These are phyloP conservation scores for Penicillium palitans DNA, from an alignment of 2,329 filamentous ascomycete genomes.

Conservation along the genomic window DNA sequence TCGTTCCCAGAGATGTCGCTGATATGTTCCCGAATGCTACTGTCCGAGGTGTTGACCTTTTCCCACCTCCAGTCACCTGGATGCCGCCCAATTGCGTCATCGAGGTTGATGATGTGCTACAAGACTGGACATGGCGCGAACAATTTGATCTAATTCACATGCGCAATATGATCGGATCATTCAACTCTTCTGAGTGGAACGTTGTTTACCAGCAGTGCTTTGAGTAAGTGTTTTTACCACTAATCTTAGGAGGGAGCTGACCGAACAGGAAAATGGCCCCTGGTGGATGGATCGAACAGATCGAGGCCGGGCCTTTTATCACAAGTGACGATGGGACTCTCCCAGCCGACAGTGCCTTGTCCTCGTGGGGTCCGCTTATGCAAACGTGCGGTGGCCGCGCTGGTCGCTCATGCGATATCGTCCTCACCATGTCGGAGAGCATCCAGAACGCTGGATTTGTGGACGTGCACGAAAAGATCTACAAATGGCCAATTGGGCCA, in stretches of 20 bases:
- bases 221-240: conserved; percentile 11
- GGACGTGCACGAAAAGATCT: conserved; percentile 33
- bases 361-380: conserved; percentile 18
- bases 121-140: conserved; percentile 26
- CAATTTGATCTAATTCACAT: conserved; percentile 30
- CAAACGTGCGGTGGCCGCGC: conserved; percentile 21
- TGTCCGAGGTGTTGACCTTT: conserved; percentile 29
- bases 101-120: conserved; percentile 29
- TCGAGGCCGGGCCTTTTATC: conserved; percentile 17
- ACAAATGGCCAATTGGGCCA: conserved; percentile 33
- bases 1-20: conserved; percentile 18
- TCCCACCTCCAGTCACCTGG: conserved; percentile 25
- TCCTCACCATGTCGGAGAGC: conserved; percentile 25
- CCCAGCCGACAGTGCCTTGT: conserved; percentile 16
- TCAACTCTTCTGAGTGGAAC: conserved; percentile 18
- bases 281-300: conserved; percentile 26
- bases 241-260: too few species aligned
- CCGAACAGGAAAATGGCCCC: conserved; percentile 18
- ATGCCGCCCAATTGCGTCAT: conserved; percentile 32
- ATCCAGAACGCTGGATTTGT: conserved; percentile 35
- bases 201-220: conserved; percentile 19
- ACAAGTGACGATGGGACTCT: conserved; percentile 20
- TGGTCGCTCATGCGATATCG: conserved; percentile 25
- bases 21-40: conserved; percentile 24
- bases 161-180: conserved; percentile 22